Percentiles rank a stretch among this genome's conserved stretches.
phyloP scores from a whole-genome alignment of 306 rosid species.

The Mimosa pudica region DNA sequence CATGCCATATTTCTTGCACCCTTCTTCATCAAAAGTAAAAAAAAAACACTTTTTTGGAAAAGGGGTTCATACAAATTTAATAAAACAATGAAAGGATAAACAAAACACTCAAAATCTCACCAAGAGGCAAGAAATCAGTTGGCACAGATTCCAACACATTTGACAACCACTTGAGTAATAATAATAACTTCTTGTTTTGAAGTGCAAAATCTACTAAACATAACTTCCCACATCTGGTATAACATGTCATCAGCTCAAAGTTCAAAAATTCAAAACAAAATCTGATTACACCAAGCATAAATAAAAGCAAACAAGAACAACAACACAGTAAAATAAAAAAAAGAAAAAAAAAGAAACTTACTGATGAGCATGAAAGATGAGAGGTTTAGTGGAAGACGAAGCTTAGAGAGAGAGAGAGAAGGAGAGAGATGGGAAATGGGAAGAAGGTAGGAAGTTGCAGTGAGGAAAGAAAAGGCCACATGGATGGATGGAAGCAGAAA shows the following conservation, averaged over 20 bases:
- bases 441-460: conserved; percentile 46
- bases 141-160: conserved; percentile 50
- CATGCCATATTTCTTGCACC: background rate
- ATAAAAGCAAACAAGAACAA: conserved; percentile 1
- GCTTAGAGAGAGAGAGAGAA: conserved; percentile 31
- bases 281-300: conserved; percentile 14
- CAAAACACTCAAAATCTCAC: conserved; percentile 30
- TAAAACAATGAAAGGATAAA: conserved; percentile 21
- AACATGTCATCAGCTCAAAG: conserved; percentile 22
- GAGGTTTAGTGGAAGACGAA: conserved; percentile 36
- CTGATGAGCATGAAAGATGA: conserved; percentile 46
- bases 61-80: conserved; percentile 31
- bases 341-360: conserved; percentile 43
- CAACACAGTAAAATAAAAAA: background rate
- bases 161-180: background rate
- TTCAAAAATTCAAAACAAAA: conserved; percentile 36
- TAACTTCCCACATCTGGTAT: conserved; percentile 23
- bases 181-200: background rate
- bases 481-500: conserved; percentile 57
- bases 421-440: conserved; percentile 23
- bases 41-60: conserved; percentile 21
- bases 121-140: conserved; percentile 31
- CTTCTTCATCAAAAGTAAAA: conserved; percentile 31
- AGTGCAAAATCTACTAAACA: conserved; percentile 29
- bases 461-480: conserved; percentile 49